Percentiles rank a stretch among this genome's conserved stretches.
These are phyloP conservation scores for Fusarium aywerte DNA, from an alignment of 2,329 filamentous ascomycete genomes.

Conservation along the genomic window DNA sequence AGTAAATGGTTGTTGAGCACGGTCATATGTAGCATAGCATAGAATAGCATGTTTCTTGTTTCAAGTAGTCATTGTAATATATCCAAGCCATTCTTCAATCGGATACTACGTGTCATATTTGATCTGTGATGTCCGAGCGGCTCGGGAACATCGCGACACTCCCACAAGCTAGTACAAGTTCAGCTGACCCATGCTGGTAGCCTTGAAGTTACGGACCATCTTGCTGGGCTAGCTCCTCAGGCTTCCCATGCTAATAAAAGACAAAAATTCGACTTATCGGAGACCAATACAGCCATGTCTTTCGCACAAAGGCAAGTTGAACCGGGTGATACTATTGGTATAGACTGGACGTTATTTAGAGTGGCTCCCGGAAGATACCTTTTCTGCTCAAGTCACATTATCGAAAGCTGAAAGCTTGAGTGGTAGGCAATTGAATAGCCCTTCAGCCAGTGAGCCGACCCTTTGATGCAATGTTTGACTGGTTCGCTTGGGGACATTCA, in stretches of 20 bases:
- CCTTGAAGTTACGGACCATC: rapidly evolving
- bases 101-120: too few species aligned
- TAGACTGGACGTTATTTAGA: background rate
- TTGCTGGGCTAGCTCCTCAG: background rate
- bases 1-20: background rate
- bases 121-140: too few species aligned
- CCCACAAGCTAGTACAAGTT: background rate
- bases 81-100: too few species aligned
- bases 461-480: conserved; percentile 12
- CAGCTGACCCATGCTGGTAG: background rate
- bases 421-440: too few species aligned
- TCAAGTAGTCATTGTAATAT: background rate
- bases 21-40: rapidly evolving
- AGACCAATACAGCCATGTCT: rapidly evolving
- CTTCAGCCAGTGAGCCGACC: background rate
- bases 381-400: background rate
- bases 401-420: background rate
- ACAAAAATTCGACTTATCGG: rapidly evolving
- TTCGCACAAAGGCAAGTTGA: background rate
- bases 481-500: conserved; percentile 16
- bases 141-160: background rate
- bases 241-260: rapidly evolving
- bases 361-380: background rate
- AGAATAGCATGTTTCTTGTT: background rate
- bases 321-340: background rate